Evolutionary conservation across 106 monocot genomes (phyloP).

Genomic region (Hemerocallis citrina): DNA sequence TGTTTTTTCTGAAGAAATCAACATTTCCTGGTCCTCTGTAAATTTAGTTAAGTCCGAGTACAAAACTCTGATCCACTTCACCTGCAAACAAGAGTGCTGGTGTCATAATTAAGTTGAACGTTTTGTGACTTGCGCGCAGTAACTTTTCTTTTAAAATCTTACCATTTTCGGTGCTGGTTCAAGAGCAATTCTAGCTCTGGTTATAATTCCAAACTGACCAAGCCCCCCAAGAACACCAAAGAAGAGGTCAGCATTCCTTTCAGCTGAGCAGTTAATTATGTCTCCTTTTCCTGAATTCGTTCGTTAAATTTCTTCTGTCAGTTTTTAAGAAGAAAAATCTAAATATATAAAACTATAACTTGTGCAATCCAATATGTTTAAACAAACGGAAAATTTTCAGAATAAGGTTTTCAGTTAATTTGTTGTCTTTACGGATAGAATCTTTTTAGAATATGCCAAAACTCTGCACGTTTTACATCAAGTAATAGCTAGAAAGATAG

Average conservation of each 20-base stretch:
- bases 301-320: neutral
- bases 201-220: constrained; percentile 74
- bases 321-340: no score
- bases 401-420: no score
- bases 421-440: no score
- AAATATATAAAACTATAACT: no score
- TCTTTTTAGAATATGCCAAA: no score
- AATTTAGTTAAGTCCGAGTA: constrained; percentile 32
- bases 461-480: no score
- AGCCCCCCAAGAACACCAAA: constrained; percentile 48
- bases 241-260: constrained; percentile 47
- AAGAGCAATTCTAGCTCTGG: constrained; percentile 37
- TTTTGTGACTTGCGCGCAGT: no score
- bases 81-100: constrained; percentile 16
- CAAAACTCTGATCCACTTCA: constrained; percentile 48
- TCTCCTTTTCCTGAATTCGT: constrained; percentile 39
- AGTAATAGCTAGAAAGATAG: no score
- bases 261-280: constrained; percentile 27
- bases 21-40: constrained; percentile 29
- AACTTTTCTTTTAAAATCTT: neutral
- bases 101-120: neutral
- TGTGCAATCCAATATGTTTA: no score
- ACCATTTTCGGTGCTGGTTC: constrained; percentile 58
- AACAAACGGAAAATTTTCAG: neutral
- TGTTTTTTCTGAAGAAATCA: constrained; percentile 21